phyloP scores from a whole-genome alignment of 108 stramenopile species.

The Pseudonitzschia multiseries region DNA sequence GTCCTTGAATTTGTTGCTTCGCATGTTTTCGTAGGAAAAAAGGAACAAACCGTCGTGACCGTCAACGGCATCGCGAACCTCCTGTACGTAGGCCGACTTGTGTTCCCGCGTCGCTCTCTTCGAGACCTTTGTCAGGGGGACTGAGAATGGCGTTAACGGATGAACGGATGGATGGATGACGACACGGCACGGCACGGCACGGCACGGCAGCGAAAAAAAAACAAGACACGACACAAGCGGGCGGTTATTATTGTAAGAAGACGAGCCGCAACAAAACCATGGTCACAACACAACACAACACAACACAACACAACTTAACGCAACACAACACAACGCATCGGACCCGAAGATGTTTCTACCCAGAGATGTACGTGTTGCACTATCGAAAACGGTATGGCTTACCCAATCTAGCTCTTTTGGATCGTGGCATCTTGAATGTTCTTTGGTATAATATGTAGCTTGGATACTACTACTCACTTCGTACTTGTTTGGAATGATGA shows the following conservation, averaged over 20 bases:
- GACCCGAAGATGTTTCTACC: too few species aligned
- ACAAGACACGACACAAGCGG: not conserved
- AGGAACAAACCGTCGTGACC: conserved; percentile 81
- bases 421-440: conserved; percentile 38
- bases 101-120: conserved; percentile 90
- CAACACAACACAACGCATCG: too few species aligned
- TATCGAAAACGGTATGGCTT: too few species aligned
- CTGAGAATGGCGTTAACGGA: conserved; percentile 45
- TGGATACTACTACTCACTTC: too few species aligned
- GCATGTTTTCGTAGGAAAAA: conserved; percentile 94
- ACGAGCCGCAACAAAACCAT: not conserved
- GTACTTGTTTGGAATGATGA: not conserved
- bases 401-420: conserved; percentile 41
- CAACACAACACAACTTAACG: too few species aligned
- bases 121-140: conserved; percentile 89
- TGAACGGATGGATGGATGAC: not conserved
- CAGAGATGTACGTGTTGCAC: too few species aligned
- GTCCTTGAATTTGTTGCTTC: conserved; percentile 92
- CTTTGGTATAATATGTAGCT: not conserved
- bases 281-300: too few species aligned
- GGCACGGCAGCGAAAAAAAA: not conserved
- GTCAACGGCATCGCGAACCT: conserved; percentile 87
- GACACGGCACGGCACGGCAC: not conserved
- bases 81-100: conserved; percentile 82
- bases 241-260: not conserved